These are phyloP conservation scores for Leptographium radiaticola DNA, from an alignment of 2,329 filamentous ascomycete species.

Conservation along the genomic window DNA sequence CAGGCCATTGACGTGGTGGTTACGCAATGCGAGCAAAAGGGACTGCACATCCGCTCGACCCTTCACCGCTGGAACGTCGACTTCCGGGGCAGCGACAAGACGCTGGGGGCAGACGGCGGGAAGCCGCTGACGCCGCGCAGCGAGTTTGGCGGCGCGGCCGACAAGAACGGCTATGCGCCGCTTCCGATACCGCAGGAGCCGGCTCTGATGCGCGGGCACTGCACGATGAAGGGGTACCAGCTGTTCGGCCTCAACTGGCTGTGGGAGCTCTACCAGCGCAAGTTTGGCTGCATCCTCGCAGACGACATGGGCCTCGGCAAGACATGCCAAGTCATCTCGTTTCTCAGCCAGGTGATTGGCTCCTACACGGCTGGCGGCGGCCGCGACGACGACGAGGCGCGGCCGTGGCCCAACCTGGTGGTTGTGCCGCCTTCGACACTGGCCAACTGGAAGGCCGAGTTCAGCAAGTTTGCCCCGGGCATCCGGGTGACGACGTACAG, in stretches of 20 bases:
- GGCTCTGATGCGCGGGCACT: slow-evolving; percentile 58
- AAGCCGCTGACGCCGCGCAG: slow-evolving; percentile 26
- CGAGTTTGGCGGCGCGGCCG: slow-evolving; percentile 10
- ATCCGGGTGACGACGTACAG: slow-evolving; percentile 60
- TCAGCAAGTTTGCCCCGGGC: slow-evolving; percentile 69
- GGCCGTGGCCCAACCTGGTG: slow-evolving; percentile 63
- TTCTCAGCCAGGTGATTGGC: slow-evolving; percentile 72
- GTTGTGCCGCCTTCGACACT: slow-evolving; percentile 88
- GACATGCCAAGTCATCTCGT: slow-evolving; percentile 90
- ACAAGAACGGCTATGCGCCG: slow-evolving; percentile 17
- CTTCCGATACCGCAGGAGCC: slow-evolving; percentile 52
- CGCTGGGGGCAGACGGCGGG: slow-evolving; percentile 6
- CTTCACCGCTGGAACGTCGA: slow-evolving; percentile 37
- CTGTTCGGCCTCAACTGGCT: slow-evolving; percentile 94
- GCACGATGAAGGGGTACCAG: slow-evolving; percentile 84
- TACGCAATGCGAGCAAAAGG: slow-evolving; percentile 58
- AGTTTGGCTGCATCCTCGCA: slow-evolving; percentile 79
- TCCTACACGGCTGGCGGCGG: slow-evolving; percentile 25
- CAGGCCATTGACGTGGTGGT: slow-evolving; percentile 76
- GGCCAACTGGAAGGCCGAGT: slow-evolving; percentile 92
- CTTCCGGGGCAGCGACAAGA: slow-evolving; percentile 25
- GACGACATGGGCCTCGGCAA: slow-evolving; percentile 98
- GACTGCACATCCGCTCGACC: slow-evolving; percentile 37
- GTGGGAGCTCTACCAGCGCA: slow-evolving; percentile 63
- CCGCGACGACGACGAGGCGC: slow-evolving; percentile 13